Percentiles rank a stretch among this genome's conserved stretches.
These are phyloP conservation scores for Zymoseptoria crescenta DNA, from an alignment of 2,329 filamentous ascomycete genomes.

Conservation along the genomic window DNA sequence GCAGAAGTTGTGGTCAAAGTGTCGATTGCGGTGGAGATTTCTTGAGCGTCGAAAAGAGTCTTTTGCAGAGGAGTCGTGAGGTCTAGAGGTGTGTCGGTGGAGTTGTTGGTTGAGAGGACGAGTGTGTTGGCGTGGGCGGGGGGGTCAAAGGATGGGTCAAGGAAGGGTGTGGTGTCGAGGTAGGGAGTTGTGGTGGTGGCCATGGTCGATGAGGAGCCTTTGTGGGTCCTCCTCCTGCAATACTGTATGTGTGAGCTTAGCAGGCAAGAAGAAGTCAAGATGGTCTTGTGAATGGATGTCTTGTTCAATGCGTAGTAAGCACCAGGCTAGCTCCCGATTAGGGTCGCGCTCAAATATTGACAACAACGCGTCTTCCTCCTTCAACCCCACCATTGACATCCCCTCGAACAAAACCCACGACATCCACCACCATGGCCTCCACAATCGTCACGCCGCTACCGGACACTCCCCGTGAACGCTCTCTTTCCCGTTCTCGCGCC, in stretches of 20 bases:
- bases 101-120: slow-evolving; percentile 83
- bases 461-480: slow-evolving; percentile 20
- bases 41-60: slow-evolving; percentile 92
- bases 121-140: slow-evolving; percentile 79
- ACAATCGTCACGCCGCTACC: neutral
- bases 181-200: slow-evolving; percentile 42
- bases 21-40: slow-evolving; percentile 94
- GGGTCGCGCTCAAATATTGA: neutral
- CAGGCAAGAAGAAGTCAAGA: neutral
- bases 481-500: slow-evolving; percentile 39
- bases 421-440: neutral
- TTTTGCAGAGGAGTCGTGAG: slow-evolving; percentile 88
- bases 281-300: neutral
- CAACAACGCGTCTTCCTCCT: neutral
- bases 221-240: neutral
- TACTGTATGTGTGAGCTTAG: no score
- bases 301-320: neutral
- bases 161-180: slow-evolving; percentile 90
- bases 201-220: neutral
- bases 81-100: slow-evolving; percentile 81
- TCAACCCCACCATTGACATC: neutral
- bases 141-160: slow-evolving; percentile 73
- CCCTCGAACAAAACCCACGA: neutral
- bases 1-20: slow-evolving; percentile 77
- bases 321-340: neutral